Evolutionary conservation across 2,329 filamentous ascomycete genomes (phyloP), one percentile per base, ranked within the genome.

Genomic region (Diaporthe longicolla): DNA sequence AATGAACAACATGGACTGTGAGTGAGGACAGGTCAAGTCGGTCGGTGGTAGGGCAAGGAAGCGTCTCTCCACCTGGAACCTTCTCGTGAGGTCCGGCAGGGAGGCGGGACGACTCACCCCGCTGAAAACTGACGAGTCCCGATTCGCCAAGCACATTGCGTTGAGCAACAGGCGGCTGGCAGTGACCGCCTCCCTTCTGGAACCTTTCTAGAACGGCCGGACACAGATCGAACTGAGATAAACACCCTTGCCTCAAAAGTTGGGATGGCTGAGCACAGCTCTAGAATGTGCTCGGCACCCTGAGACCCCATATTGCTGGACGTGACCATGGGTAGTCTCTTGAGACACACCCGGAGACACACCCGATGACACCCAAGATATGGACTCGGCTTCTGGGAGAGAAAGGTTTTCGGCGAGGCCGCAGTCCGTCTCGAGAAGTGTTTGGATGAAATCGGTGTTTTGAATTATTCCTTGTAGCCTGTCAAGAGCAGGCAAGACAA

Each of bases 391-490:
- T n/a, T 4, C 13, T 54, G 63, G 32, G 45, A 48, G n/a, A 21
- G 19, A 68, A 68, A 48, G 63, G 32, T 21, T 68, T 68, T 54
- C 63, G 63, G 63, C 48, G 48, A 68, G 48, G 63, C 63, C 63
- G 63, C 32, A 15, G 15, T 19, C 24, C 52, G 63, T 68, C 63
- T 68, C 63, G 63, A 68, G 63, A 68, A 19, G 63, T 54, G 63
- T 68, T 40, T 68, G 63, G 63, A 68, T 68, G 63, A 68, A 68
- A 68, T 68, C 32, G 32, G 35, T 21, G 63, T 68, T 68, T 68
- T 40, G 48, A 24, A 40, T 68, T 68, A 17, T 54, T 32, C n/a
- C 48, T 40, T 21, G 32, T 26, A 54, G 63, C 63, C 48, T 68
- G 63, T 21, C 40, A 50, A 50, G 21, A 50, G 21, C 21, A 11